Evolutionary conservation across 345 rosid genomes (phyloP), one percentile per base, ranked within the genome.

Genomic region (Ricinus communis): DNA sequence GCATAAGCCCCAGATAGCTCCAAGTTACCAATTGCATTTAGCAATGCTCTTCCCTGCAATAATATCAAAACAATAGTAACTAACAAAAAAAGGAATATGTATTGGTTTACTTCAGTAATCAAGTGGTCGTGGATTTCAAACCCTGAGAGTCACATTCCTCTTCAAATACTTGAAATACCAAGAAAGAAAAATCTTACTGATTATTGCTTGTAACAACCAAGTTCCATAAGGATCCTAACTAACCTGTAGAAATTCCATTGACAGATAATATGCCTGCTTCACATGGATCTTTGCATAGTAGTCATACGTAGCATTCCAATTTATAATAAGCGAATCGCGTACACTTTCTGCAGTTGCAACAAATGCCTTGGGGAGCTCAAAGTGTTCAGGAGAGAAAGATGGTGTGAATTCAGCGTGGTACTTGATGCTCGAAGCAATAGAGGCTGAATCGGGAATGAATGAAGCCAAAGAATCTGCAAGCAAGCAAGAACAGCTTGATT

Each of bases 181-280:
- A 30, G 30, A 12, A 54, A 12, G 1, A 54, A 27, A 33, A 33
- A n/a, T n/a, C n/a, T n/a, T n/a, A n/a, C n/a, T n/a, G n/a, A n/a
- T n/a, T 5, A 63, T 1, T 63, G 1, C 13, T 43, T 24, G 60
- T 24, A 66, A 22, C 30, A n/a, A 71, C 22, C 4, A 59, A 43
- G 36, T n/a, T n/a, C n/a, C 19, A 43, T 49, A 43, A 43, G 1
- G 6, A 8, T 21, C 33, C 18, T n/a, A 53, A 10, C 65, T 56
- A 41, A 86, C 90, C 88, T 86, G 86, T 22, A 86, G 76, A 72
- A 22, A 86, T 82, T 86, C 86, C 90, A 86, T 86, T 4, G 93
- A 88, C 31, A 88, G 76, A 68, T 88, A 88, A 75, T 83, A 84
- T 10, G 87, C 87, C 73, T 83, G 90, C 81, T 88, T 86, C 16